Percentiles rank a stretch among this genome's conserved stretches.
Evolutionary conservation across 164 flowering plant genomes (phyloP).

Genomic region (Macadamia integrifolia): DNA sequence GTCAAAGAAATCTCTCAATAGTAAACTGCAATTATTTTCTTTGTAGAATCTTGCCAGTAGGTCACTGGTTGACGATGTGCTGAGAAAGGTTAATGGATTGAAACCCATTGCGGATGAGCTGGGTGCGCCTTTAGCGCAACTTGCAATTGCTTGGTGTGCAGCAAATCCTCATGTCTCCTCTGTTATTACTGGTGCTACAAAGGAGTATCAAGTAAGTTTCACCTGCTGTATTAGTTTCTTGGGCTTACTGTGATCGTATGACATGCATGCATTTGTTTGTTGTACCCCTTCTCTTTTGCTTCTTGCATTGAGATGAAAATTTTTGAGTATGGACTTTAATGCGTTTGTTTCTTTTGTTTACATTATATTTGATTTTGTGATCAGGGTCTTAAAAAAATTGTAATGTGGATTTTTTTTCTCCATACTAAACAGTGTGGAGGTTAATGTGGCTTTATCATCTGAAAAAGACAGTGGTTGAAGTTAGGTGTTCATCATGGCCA

Average conservation of each 20-base stretch:
- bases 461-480: no score
- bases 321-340: no score
- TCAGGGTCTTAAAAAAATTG: no score
- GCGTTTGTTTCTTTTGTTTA: no score
- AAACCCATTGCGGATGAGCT: constrained; percentile 91
- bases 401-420: no score
- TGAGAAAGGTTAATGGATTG: constrained; percentile 77
- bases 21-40: constrained; percentile 2
- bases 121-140: constrained; percentile 83
- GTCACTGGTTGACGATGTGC: constrained; percentile 89
- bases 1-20: not conserved
- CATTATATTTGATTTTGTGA: no score
- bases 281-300: not conserved
- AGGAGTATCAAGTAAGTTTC: constrained; percentile 74
- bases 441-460: no score
- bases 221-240: not conserved
- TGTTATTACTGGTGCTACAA: constrained; percentile 97
- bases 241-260: not conserved
- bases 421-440: no score
- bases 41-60: constrained; percentile 83
- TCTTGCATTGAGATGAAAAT: not conserved
- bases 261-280: not conserved
- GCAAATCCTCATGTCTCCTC: constrained; percentile 95
- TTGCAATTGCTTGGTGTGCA: constrained; percentile 99
- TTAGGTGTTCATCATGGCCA: no score